Evolutionary conservation across 1,284 basidiomycete genomes (phyloP).

Genomic region (Puccinia polysora): DNA sequence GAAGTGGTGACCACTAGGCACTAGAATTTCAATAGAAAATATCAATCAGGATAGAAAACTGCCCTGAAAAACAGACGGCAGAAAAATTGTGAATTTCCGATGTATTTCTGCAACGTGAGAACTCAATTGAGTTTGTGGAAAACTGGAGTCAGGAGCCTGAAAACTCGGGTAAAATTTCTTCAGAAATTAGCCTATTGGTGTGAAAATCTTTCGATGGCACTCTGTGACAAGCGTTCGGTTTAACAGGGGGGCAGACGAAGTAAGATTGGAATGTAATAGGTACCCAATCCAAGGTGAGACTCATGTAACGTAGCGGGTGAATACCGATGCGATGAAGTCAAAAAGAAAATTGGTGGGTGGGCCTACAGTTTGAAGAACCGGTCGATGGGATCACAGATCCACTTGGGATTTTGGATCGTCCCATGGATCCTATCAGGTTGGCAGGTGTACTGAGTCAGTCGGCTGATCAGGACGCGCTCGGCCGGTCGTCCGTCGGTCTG

Average conservation of each 20-base stretch:
- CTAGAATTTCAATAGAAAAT: no score
- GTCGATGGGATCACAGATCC: constrained; percentile 6
- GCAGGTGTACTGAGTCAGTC: not conserved
- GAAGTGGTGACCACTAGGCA: no score
- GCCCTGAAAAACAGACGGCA: no score
- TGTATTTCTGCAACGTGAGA: not conserved
- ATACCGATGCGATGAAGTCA: not conserved
- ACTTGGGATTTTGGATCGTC: constrained; percentile 2
- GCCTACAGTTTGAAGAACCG: constrained; percentile 15
- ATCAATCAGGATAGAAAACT: no score
- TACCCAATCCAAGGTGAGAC: not conserved
- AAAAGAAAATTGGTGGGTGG: not conserved
- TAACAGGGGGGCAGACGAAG: not conserved
- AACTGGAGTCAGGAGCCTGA: not conserved
- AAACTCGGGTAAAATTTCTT: not conserved
- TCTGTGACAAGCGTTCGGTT: not conserved
- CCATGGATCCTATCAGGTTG: not conserved
- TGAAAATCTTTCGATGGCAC: not conserved
- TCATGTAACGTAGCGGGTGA: not conserved
- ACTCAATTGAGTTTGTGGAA: not conserved
- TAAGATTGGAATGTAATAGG: not conserved
- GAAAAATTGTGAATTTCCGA: not conserved
- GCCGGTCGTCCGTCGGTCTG: no score
- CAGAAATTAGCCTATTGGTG: not conserved
- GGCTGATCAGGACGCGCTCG: no score